Base-by-base conservation (phyloP, 169 alveolate species). In the Eimeria brunetti region DNA sequence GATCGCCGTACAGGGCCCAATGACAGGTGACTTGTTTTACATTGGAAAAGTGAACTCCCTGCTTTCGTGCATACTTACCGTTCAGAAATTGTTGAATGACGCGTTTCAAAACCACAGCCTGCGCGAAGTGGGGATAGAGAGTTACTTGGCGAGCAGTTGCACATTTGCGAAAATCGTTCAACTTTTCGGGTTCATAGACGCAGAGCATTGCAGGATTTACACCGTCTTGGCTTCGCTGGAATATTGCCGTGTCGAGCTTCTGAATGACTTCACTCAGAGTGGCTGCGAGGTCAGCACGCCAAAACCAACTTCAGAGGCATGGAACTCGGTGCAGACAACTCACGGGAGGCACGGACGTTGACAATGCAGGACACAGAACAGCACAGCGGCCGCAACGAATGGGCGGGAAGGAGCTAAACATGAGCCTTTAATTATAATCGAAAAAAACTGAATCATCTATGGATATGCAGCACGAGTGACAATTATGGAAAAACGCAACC, bases 121-220 rank as follows among this genome's bases (percentile, higher is more conserved):
- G 80, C 38, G 92, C 62, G 60, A 49, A 85, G 60, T 85, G 92
- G 58, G 92, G 58, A 12, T 36, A 85, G 24, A 85, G 80, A 22
- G 92, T 60, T n/a, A 85, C 92, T 56, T 85, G 92, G 69, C 92
- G 92, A 24, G 80, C 76, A 36, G 80, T 60, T 14, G 92, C 92
- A 24, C 92, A 85, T 18, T 64, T 46, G 41, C 92, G 76, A 62
- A 85, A 85, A 36, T 85, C 92, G 44, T 85, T 85, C 56, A 85
- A 27, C 46, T 85, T 85, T 64, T 62, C 92, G 20, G 51, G 64
- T 22, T 71, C 92, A 62, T 49, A 85, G 60, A 58, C 92, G 46
- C 92, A 85, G 2, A 85, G 24, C 41, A 38, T 56, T 41, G 92
- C 78, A 0, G 92, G 58, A 8, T 62, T 56, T 22, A 44, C 49